Evolutionary conservation across 257 asterid species (phyloP).

Genomic region (Jaltomata sinuosa): DNA sequence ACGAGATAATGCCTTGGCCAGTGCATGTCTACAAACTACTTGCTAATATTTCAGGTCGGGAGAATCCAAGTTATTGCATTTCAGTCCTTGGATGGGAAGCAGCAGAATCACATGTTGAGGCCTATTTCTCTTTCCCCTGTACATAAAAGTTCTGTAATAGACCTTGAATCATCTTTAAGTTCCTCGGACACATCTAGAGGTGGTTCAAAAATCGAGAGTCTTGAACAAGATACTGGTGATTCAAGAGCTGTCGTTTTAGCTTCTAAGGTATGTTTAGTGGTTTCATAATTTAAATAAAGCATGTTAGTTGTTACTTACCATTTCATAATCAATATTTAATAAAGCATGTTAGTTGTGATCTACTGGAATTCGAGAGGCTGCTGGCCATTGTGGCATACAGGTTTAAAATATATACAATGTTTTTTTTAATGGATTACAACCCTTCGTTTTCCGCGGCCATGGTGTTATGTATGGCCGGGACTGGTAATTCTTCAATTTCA

Average conservation of each 20-base stretch:
- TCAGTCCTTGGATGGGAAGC: slow-evolving; percentile 97
- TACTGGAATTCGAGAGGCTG: background rate
- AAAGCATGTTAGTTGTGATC: background rate
- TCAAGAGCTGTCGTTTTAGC: slow-evolving; percentile 34
- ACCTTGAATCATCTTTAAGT: slow-evolving; percentile 56
- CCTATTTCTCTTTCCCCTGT: slow-evolving; percentile 56
- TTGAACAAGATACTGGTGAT: slow-evolving; percentile 74
- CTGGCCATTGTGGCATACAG: background rate
- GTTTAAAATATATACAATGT: background rate
- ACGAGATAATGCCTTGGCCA: background rate
- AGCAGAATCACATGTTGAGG: slow-evolving; percentile 52
- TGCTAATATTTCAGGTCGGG: slow-evolving; percentile 56
- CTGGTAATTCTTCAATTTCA: background rate
- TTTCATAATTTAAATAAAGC: background rate
- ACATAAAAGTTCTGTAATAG: slow-evolving; percentile 45
- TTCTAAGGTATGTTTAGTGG: slow-evolving; percentile 41
- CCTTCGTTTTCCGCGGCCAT: background rate
- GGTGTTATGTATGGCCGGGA: background rate
- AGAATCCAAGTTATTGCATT: slow-evolving; percentile 93
- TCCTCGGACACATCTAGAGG: slow-evolving; percentile 47
- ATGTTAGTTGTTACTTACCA: background rate
- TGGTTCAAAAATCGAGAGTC: slow-evolving; percentile 34
- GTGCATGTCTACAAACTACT: background rate
- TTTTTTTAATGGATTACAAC: background rate
- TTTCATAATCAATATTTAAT: background rate